A percentile compares a stretch with the other conserved stretches of the same genome.
phyloP scores from a whole-genome alignment of 805 yeast genomes.

The Saccharomycopsis capsularis region DNA sequence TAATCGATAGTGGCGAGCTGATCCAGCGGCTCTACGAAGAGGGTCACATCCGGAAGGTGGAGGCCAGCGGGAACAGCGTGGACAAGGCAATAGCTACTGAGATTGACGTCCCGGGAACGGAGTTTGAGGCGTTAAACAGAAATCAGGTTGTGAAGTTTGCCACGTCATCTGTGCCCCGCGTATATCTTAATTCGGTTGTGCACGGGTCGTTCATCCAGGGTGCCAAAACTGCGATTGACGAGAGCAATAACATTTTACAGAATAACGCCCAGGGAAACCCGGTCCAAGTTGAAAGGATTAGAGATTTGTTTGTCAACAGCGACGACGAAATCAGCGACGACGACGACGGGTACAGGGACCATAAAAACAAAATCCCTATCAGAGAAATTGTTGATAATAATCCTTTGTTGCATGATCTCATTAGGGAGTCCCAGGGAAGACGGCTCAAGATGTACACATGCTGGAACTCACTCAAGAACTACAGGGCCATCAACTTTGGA shows the following conservation, averaged over 20 bases:
- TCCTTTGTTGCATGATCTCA: slow-evolving; percentile 50
- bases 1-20: slow-evolving; percentile 75
- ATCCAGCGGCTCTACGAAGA: slow-evolving; percentile 40
- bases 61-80: slow-evolving; percentile 19
- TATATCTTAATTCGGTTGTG: slow-evolving; percentile 14
- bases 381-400: slow-evolving; percentile 28
- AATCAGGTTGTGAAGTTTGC: slow-evolving; percentile 30
- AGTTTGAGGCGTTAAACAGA: slow-evolving; percentile 34
- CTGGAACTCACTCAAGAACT: slow-evolving; percentile 78
- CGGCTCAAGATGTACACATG: slow-evolving; percentile 72
- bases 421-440: slow-evolving; percentile 47
- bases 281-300: not conserved
- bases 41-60: slow-evolving; percentile 27
- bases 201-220: slow-evolving; percentile 1
- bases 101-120: slow-evolving; percentile 15
- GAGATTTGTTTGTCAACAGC: slow-evolving; percentile 15
- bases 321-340: slow-evolving; percentile 18
- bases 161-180: slow-evolving; percentile 23
- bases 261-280: slow-evolving; percentile 10
- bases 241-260: slow-evolving; percentile 10
- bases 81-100: not conserved
- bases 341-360: slow-evolving; percentile 11
- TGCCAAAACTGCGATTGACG: slow-evolving; percentile 11
- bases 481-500: slow-evolving; percentile 78
- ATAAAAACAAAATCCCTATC: slow-evolving; percentile 15